Base-by-base conservation (phyloP, 176 grass and related monocot species). In the Carex littledalei region DNA sequence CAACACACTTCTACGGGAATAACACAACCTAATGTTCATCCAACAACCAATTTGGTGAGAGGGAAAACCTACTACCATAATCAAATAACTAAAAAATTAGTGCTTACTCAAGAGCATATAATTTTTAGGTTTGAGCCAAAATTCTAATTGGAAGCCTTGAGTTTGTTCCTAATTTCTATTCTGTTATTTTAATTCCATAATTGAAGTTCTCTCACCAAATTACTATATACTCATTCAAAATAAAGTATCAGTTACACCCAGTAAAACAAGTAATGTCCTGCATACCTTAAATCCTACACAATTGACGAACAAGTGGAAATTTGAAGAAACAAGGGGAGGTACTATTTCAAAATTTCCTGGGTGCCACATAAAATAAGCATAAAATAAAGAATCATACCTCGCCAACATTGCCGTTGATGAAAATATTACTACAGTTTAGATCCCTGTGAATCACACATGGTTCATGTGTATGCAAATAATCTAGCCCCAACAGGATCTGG, bases 391-490 rank as follows among this genome's bases (percentile, higher is more conserved):
- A 29, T n/a, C 9, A 8, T 85, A 98, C 95, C 93, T 98, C 88
- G n/a, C 96, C 96, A 15, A 88, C 86, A 87, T 98, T 98, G 85
- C 96, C 96, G 67, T 98, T 98, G 90, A 98, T 98, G 91, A 98
- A 98, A 26, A 98, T 89, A 82, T 98, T 98, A 83, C 93, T 95
- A 87, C 96, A 99, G 70, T 99, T 99, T 81, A 99, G 89, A 56
- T 99, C 91, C n/a, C 93, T 91, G 81, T 99, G 96, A 82, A 98
- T 98, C 87, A 98, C 93, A 86, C 96, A 98, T 3, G 96, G 96
- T 8, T 95, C 96, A 31, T 93, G 91, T 8, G 86, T 92, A 85
- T 95, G 93, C 69, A 98, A 90, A 84, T 95, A 91, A 84, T 98
- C 67, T 81, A 98, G 91, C 0, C 95, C 95, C 64, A 85, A 66